Conservation (phyloP, 202 grass and related monocot species). For the Schoenoplectus tabernaemontani region DNA sequence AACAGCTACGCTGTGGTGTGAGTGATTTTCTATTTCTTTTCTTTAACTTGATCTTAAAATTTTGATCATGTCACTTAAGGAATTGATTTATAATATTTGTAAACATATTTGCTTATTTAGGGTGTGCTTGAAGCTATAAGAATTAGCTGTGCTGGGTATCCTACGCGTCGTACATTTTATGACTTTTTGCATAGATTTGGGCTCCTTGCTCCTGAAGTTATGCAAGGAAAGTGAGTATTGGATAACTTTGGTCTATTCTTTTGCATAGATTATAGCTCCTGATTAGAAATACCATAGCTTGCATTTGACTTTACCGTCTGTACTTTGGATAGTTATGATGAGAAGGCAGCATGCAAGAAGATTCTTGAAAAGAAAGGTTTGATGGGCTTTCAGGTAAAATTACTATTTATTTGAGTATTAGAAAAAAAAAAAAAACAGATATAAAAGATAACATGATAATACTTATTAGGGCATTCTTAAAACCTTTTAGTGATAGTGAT, state of each 20-base stretch:
- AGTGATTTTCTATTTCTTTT: conserved; percentile 49
- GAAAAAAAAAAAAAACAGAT: neutral
- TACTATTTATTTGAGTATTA: neutral
- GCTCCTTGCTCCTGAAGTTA: conserved; percentile 79
- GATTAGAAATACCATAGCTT: neutral
- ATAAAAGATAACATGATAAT: neutral
- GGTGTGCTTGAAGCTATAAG: conserved; percentile 99
- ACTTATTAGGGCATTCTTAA: conserved; percentile 14
- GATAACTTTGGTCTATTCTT: conserved; percentile 23
- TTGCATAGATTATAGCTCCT: neutral
- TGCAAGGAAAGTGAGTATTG: conserved; percentile 82
- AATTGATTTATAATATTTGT: neutral
- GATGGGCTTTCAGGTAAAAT: conserved; percentile 72
- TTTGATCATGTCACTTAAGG: conserved; percentile 9
- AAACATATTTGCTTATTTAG: conserved; percentile 33
- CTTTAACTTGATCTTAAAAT: neutral
- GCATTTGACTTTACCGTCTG: conserved; percentile 10
- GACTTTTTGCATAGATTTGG: conserved; percentile 97
- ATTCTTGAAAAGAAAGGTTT: conserved; percentile 94
- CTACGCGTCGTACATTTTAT: conserved; percentile 94
- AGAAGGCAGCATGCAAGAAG: conserved; percentile 84
- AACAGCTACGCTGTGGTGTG: conserved; percentile 97
- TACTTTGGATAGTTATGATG: conserved; percentile 60
- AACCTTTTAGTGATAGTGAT: neutral
- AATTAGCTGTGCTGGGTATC: conserved; percentile 98